Evolutionary conservation across 2,329 filamentous ascomycete species (phyloP).

Genomic region (Trichophyton rubrum): DNA sequence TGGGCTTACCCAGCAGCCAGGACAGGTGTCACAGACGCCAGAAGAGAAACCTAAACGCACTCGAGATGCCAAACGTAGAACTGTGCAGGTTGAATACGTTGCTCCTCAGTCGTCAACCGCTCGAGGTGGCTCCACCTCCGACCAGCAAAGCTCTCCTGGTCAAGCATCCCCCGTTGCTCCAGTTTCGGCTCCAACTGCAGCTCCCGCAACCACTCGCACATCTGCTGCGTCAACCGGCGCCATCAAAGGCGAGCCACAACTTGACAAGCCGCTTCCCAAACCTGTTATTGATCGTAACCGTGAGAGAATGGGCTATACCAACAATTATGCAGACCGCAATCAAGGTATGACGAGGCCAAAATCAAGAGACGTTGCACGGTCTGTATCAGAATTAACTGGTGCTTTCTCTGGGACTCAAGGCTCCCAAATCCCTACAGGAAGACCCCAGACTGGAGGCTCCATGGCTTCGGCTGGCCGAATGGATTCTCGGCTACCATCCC

Average conservation of each 20-base stretch:
- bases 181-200: neutral
- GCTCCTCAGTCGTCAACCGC: slow-evolving; percentile 77
- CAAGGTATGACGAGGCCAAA: slow-evolving; percentile 31
- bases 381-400: slow-evolving; percentile 47
- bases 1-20: slow-evolving; percentile 60
- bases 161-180: neutral
- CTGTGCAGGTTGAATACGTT: slow-evolving; percentile 96
- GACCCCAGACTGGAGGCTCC: slow-evolving; percentile 73
- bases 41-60: slow-evolving; percentile 32
- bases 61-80: slow-evolving; percentile 77
- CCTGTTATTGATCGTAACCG: slow-evolving; percentile 7
- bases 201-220: neutral
- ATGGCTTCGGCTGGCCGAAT: slow-evolving; percentile 49
- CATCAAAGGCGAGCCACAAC: slow-evolving; percentile 36
- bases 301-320: slow-evolving; percentile 7
- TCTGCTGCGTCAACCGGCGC: neutral
- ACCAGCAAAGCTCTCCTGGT: neutral
- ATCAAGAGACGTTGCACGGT: slow-evolving; percentile 40
- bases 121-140: slow-evolving; percentile 45
- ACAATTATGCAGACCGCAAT: slow-evolving; percentile 14
- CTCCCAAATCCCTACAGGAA: slow-evolving; percentile 35
- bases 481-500: slow-evolving; percentile 52
- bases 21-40: slow-evolving; percentile 55
- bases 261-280: neutral
- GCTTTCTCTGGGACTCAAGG: slow-evolving; percentile 35